Percentiles rank a stretch among this genome's conserved stretches.
Conservation (phyloP, 176 grass and related monocot genomes). For the Cenchrus americanus region DNA sequence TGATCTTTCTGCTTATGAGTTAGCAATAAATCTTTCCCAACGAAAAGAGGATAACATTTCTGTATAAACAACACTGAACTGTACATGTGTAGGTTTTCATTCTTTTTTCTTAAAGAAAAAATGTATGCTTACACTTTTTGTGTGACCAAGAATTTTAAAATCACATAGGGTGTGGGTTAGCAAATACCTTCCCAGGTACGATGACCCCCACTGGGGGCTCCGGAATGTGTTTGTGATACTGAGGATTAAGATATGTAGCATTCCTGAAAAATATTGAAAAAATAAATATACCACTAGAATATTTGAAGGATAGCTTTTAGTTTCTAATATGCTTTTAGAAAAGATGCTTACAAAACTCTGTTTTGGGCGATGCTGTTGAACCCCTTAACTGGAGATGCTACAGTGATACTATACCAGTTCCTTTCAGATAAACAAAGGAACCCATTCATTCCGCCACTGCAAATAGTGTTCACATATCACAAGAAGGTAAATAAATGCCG, state of each 20-base stretch:
- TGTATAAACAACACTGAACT: slow-evolving; percentile 1
- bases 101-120: not conserved
- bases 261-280: slow-evolving; percentile 64
- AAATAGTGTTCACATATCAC: slow-evolving; percentile 31
- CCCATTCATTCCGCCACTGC: slow-evolving; percentile 94
- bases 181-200: slow-evolving; percentile 79
- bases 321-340: slow-evolving; percentile 29
- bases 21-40: slow-evolving; percentile 4
- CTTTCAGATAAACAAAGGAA: slow-evolving; percentile 86
- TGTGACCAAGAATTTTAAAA: slow-evolving; percentile 33
- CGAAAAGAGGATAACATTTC: not conserved
- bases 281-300: slow-evolving; percentile 28
- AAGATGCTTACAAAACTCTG: slow-evolving; percentile 85
- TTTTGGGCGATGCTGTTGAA: slow-evolving; percentile 74
- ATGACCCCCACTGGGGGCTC: slow-evolving; percentile 82
- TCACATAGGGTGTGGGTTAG: not conserved
- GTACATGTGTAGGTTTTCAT: slow-evolving; percentile 4
- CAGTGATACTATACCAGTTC: slow-evolving; percentile 55
- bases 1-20: slow-evolving; percentile 2
- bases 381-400: slow-evolving; percentile 75
- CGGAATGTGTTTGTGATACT: slow-evolving; percentile 79
- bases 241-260: slow-evolving; percentile 82
- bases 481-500: slow-evolving; percentile 31
- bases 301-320: slow-evolving; percentile 15
- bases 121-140: not conserved